phyloP scores from a whole-genome alignment of 805 yeast species.

The Candida anglica region DNA sequence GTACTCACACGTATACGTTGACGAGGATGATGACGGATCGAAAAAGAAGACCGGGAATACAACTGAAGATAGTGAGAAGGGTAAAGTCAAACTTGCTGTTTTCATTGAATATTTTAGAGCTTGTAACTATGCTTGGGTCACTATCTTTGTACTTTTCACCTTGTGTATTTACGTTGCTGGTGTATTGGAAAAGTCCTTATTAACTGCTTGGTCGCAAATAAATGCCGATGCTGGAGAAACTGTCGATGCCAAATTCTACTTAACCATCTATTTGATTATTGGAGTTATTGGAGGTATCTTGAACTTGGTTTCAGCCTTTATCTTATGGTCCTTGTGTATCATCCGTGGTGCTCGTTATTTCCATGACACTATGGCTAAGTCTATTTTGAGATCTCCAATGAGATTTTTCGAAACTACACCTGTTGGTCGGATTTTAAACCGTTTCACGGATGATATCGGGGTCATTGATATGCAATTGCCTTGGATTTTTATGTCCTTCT shows the following conservation, averaged over 20 bases:
- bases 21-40: slow-evolving; percentile 18
- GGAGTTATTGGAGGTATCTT: slow-evolving; percentile 27
- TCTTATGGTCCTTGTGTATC: slow-evolving; percentile 27
- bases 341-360: slow-evolving; percentile 28
- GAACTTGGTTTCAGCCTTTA: slow-evolving; percentile 21
- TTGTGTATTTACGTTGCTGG: slow-evolving; percentile 14
- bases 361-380: slow-evolving; percentile 33
- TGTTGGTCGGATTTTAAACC: slow-evolving; percentile 34
- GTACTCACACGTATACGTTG: slow-evolving; percentile 26
- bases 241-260: slow-evolving; percentile 18
- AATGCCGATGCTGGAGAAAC: slow-evolving; percentile 21
- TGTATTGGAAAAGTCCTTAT: slow-evolving; percentile 22
- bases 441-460: slow-evolving; percentile 35
- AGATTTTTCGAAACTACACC: slow-evolving; percentile 41
- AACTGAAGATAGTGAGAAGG: slow-evolving; percentile 15
- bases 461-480: slow-evolving; percentile 28
- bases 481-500: slow-evolving; percentile 25
- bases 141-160: slow-evolving; percentile 19
- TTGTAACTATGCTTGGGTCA: slow-evolving; percentile 23
- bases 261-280: slow-evolving; percentile 20
- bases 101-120: slow-evolving; percentile 28
- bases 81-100: slow-evolving; percentile 25
- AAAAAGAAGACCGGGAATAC: slow-evolving; percentile 33
- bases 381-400: slow-evolving; percentile 37
- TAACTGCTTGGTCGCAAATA: slow-evolving; percentile 34